phyloP scores from a whole-genome alignment of 2,329 filamentous ascomycete species.

The Tolypocladium endophyticum region DNA sequence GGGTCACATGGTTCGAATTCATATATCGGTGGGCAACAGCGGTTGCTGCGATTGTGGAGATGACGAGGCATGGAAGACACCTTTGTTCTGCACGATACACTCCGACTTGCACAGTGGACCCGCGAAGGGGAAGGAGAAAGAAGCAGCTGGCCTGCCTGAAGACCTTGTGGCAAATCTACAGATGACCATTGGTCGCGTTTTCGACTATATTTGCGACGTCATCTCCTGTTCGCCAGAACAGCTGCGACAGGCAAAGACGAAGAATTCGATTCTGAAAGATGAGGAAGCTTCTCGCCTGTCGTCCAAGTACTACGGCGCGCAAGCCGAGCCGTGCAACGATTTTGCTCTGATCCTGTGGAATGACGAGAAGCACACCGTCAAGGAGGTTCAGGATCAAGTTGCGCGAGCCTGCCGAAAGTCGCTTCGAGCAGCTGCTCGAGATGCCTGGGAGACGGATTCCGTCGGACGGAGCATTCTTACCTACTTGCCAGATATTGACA shows the following conservation, averaged over 20 bases:
- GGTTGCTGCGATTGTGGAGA: conserved; percentile 98
- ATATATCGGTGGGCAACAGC: conserved; percentile 78
- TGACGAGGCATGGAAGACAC: conserved; percentile 82
- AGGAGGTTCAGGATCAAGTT: conserved; percentile 83
- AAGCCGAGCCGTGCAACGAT: conserved; percentile 36
- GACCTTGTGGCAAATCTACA: conserved; percentile 69
- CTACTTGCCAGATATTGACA: conserved; percentile 60
- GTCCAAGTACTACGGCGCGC: conserved; percentile 58
- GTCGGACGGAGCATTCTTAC: conserved; percentile 79
- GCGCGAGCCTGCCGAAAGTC: conserved; percentile 75
- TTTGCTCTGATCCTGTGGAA: conserved; percentile 91
- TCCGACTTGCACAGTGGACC: conserved; percentile 45
- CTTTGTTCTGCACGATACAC: conserved; percentile 89
- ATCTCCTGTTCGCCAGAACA: conserved; percentile 97
- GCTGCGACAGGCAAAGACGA: conserved; percentile 73
- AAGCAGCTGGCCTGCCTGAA: conserved; percentile 51
- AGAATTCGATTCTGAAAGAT: conserved; percentile 69
- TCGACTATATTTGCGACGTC: conserved; percentile 96
- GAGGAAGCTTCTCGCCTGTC: conserved; percentile 70
- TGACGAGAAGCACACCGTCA: conserved; percentile 94
- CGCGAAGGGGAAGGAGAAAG: conserved; percentile 51
- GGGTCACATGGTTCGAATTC: conserved; percentile 84
- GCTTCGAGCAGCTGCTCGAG: conserved; percentile 54
- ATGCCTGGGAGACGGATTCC: conserved; percentile 82
- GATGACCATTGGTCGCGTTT: conserved; percentile 72